These are phyloP conservation scores for Clausena lansium DNA, from an alignment of 345 rosid genomes.

Conservation along the genomic window DNA sequence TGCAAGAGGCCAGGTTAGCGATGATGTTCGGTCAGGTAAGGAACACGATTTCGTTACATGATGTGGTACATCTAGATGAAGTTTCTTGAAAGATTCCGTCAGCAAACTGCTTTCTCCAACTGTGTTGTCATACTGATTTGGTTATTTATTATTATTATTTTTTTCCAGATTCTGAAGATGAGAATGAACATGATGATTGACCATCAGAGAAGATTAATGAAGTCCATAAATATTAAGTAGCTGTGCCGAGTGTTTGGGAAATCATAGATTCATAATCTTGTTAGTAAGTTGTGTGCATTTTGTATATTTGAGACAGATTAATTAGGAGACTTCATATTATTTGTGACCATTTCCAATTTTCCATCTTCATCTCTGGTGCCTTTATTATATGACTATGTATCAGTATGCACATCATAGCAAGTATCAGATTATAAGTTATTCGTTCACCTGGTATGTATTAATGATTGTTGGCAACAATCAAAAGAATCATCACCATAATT, in stretches of 20 bases:
- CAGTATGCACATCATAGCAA: no score
- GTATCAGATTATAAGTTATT: no score
- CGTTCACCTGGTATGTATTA: no score
- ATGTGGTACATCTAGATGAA: background rate
- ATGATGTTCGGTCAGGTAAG: slow-evolving; percentile 79
- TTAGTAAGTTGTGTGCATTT: background rate
- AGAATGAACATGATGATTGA: slow-evolving; percentile 40
- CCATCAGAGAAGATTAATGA: background rate
- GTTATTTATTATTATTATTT: background rate
- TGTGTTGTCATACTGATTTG: background rate
- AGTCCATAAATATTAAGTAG: background rate
- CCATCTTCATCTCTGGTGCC: no score
- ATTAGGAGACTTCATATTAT: no score
- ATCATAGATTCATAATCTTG: background rate
- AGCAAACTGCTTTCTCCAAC: background rate
- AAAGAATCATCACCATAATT: no score
- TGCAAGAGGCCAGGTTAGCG: slow-evolving; percentile 55
- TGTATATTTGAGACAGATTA: no score
- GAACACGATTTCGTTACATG: background rate
- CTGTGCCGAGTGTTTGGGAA: background rate
- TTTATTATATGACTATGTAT: no score
- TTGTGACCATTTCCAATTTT: no score
- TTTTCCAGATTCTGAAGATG: slow-evolving; percentile 46
- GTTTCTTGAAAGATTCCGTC: background rate
- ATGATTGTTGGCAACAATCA: no score